Evolutionary conservation across 495 filamentous ascomycete genomes (phyloP).

Genomic region (Xylaria flabelliformis): DNA sequence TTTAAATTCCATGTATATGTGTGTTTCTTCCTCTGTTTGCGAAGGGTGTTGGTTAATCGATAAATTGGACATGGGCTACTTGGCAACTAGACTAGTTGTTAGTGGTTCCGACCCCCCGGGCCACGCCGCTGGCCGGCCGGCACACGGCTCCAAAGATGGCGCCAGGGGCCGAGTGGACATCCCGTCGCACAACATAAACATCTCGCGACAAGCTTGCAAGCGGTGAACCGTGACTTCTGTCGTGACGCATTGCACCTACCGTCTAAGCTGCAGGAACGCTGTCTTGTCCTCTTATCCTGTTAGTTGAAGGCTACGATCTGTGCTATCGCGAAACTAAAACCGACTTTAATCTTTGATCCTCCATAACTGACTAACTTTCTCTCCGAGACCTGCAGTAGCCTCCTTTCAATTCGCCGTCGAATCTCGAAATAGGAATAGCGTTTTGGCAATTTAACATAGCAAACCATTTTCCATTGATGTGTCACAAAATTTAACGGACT

Average conservation of each 20-base stretch:
- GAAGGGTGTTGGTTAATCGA: neutral
- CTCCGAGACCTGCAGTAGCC: slow-evolving; percentile 13
- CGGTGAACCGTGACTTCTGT: neutral
- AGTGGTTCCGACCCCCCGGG: neutral
- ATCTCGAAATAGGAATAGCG: neutral
- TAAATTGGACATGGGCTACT: neutral
- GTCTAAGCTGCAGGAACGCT: slow-evolving; percentile 3
- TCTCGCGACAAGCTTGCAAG: neutral
- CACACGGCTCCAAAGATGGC: slow-evolving; percentile 3
- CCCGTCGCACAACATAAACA: slow-evolving; percentile 21
- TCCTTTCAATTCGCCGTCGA: neutral
- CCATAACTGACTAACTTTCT: neutral
- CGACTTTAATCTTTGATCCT: neutral
- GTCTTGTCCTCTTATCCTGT: neutral
- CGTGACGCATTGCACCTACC: neutral
- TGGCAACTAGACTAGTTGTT: neutral
- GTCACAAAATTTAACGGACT: neutral
- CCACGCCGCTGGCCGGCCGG: slow-evolving; percentile 24
- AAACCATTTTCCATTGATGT: neutral
- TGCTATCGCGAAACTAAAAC: neutral
- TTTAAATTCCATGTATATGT: neutral
- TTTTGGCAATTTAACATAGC: neutral
- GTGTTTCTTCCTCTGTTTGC: neutral
- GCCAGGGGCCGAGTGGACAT: slow-evolving; percentile 8
- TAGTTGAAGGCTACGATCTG: neutral